Percentiles rank a stretch among this genome's conserved stretches.
Conservation (phyloP, 805 yeast genomes). For the Lipomyces sp. region DNA sequence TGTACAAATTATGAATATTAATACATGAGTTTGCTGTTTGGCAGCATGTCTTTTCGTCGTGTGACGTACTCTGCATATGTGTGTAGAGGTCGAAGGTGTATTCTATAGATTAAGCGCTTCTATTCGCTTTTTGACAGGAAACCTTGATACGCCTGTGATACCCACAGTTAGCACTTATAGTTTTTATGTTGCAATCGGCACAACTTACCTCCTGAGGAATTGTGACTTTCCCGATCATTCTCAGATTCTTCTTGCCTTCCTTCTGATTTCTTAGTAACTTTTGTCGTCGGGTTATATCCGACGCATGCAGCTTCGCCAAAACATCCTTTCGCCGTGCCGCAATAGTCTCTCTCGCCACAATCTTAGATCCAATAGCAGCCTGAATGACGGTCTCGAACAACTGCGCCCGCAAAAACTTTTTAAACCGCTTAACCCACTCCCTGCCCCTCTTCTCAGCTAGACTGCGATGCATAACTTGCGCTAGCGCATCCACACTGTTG, state of each 20-base stretch:
- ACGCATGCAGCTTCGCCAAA: slow-evolving; percentile 89
- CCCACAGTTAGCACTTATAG: neutral
- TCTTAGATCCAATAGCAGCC: slow-evolving; percentile 78
- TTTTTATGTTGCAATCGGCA: neutral
- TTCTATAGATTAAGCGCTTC: too few relatives aligned
- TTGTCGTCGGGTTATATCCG: slow-evolving; percentile 88
- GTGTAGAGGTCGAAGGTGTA: too few relatives aligned
- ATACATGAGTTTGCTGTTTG: slow-evolving; percentile 11
- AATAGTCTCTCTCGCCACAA: slow-evolving; percentile 89
- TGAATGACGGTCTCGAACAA: slow-evolving; percentile 92
- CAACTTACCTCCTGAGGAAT: slow-evolving; percentile 47
- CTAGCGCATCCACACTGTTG: slow-evolving; percentile 84
- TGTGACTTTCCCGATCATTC: slow-evolving; percentile 74
- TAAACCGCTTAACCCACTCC: slow-evolving; percentile 82
- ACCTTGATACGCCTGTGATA: slow-evolving; percentile 37
- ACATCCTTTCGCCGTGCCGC: slow-evolving; percentile 94
- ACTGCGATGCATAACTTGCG: slow-evolving; percentile 84
- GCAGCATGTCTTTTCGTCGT: too few relatives aligned
- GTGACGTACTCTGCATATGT: too few relatives aligned
- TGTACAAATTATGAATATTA: slow-evolving; percentile 2
- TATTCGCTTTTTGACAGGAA: slow-evolving; percentile 33
- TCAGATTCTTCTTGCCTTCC: slow-evolving; percentile 88
- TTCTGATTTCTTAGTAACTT: slow-evolving; percentile 86
- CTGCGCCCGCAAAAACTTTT: slow-evolving; percentile 77
- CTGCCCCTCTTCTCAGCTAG: slow-evolving; percentile 75